These are phyloP conservation scores for Amborella trichopoda DNA, from an alignment of 164 flowering plant genomes.

Conservation along the genomic window DNA sequence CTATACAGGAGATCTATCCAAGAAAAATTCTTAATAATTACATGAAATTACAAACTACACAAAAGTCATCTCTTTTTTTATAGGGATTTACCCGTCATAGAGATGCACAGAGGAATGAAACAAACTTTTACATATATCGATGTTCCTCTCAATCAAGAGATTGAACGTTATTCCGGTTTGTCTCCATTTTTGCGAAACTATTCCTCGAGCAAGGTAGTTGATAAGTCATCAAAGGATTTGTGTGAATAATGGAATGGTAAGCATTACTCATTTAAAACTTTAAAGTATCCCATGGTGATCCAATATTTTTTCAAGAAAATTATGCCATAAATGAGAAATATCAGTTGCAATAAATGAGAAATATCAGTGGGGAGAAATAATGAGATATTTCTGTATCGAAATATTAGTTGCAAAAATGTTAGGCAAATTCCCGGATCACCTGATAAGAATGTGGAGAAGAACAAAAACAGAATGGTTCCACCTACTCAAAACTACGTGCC, in stretches of 20 bases:
- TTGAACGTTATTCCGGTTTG: neutral
- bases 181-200: neutral
- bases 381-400: conserved; percentile 1
- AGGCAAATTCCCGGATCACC: conserved; percentile 3
- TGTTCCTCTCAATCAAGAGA: no score
- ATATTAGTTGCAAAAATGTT: conserved; percentile 2
- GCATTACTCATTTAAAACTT: conserved; percentile 4
- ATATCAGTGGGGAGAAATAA: conserved; percentile 2
- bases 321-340: no score
- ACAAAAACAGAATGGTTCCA: conserved; percentile 1
- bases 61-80: no score
- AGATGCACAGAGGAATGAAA: no score
- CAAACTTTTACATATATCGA: no score
- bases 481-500: no score
- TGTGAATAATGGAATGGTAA: conserved; percentile 4
- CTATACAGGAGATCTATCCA: no score
- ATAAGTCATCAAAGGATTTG: conserved; percentile 4
- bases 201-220: neutral
- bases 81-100: no score
- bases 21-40: no score
- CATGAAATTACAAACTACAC: no score
- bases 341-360: no score
- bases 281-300: conserved; percentile 4
- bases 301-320: conserved; percentile 9
- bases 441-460: conserved; percentile 5